A percentile compares a stretch with the other conserved stretches of the same genome.
These are phyloP conservation scores for Xylogone sp. DNA, from an alignment of 2,329 filamentous ascomycete genomes.

Conservation along the genomic window DNA sequence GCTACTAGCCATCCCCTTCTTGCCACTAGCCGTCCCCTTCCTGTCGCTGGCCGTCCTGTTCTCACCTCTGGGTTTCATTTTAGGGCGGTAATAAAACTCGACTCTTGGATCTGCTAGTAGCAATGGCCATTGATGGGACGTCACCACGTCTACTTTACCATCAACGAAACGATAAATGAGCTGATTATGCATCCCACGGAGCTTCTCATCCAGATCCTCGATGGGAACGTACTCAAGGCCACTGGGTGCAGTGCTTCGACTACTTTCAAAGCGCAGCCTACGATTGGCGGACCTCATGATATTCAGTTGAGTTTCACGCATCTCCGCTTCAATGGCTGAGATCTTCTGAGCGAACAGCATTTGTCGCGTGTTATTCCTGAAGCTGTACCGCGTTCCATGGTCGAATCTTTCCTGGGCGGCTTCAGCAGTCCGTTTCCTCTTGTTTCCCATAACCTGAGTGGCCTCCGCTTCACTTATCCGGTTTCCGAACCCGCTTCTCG, in stretches of 20 bases:
- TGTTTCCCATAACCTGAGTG: constrained; percentile 13
- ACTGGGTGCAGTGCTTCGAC: constrained; percentile 11
- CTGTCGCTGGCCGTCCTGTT: no score
- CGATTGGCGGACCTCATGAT: constrained; percentile 14
- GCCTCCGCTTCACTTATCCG: constrained; percentile 9
- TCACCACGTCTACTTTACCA: constrained; percentile 12
- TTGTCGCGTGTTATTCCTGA: no score
- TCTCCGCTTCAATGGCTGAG: constrained; percentile 15
- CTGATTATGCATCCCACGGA: constrained; percentile 12
- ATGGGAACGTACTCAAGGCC: constrained; percentile 13
- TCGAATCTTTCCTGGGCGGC: no score
- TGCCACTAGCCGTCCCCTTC: no score
- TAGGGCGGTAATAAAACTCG: no score
- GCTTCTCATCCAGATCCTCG: constrained; percentile 12
- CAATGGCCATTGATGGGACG: no score
- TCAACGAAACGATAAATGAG: constrained; percentile 17
- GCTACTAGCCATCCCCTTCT: no score
- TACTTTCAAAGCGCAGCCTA: constrained; percentile 16
- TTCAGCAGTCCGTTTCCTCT: no score
- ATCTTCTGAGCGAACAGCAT: constrained; percentile 14
- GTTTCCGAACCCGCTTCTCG: constrained; percentile 15
- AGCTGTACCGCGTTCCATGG: no score
- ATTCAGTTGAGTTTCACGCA: constrained; percentile 14
- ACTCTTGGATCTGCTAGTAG: no score
- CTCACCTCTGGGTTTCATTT: no score